Evolutionary conservation across 805 yeast genomes (phyloP).

Genomic region (Metschnikowia borealis): DNA sequence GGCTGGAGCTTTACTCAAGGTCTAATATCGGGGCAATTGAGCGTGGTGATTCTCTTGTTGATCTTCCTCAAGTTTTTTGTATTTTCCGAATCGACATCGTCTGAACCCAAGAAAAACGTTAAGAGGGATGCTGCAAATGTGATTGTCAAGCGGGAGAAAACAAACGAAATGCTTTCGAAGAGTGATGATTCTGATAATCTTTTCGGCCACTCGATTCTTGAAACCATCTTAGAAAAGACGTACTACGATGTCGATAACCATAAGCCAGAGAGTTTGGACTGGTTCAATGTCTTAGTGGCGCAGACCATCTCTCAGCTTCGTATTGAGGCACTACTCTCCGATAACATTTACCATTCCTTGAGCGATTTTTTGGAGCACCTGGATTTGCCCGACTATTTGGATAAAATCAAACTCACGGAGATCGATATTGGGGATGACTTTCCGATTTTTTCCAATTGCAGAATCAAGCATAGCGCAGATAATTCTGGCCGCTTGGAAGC

Average conservation of each 20-base stretch:
- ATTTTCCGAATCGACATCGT: slow-evolving; percentile 54
- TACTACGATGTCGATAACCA: slow-evolving; percentile 88
- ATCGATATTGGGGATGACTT: slow-evolving; percentile 92
- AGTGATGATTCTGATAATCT: slow-evolving; percentile 9
- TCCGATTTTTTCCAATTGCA: slow-evolving; percentile 91
- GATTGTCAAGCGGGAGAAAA: slow-evolving; percentile 31
- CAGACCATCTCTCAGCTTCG: slow-evolving; percentile 85
- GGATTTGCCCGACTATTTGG: slow-evolving; percentile 76
- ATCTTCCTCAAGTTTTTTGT: slow-evolving; percentile 73
- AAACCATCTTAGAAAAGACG: slow-evolving; percentile 77
- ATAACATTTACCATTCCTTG: slow-evolving; percentile 77
- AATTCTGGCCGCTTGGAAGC: slow-evolving; percentile 64
- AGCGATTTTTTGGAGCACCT: slow-evolving; percentile 60
- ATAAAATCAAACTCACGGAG: slow-evolving; percentile 73
- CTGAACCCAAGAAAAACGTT: slow-evolving; percentile 15
- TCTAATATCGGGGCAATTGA: slow-evolving; percentile 65
- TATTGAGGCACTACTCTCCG: slow-evolving; percentile 80
- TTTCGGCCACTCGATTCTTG: slow-evolving; percentile 19
- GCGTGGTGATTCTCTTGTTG: slow-evolving; percentile 59
- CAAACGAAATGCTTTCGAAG: slow-evolving; percentile 9
- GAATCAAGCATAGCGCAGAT: slow-evolving; percentile 61
- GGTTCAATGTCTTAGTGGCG: slow-evolving; percentile 94
- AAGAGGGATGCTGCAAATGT: slow-evolving; percentile 30
- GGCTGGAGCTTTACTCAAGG: slow-evolving; percentile 77
- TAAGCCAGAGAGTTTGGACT: slow-evolving; percentile 85